Conservation (phyloP, 2,329 filamentous ascomycete species). For the Fulvia fulva region DNA sequence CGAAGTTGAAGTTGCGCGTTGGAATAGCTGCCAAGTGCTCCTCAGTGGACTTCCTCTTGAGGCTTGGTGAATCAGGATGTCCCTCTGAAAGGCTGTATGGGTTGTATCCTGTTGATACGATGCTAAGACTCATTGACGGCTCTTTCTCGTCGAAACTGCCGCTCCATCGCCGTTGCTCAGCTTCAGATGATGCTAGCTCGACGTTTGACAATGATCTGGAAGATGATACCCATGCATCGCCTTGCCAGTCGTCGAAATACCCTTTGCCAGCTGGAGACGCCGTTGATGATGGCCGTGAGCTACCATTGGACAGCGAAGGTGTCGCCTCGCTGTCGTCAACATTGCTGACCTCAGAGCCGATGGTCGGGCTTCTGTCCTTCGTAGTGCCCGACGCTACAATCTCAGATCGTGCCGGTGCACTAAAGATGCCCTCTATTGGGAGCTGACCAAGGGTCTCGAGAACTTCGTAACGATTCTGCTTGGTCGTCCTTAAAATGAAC, state of each 20-base stretch:
- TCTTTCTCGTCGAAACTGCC: background rate
- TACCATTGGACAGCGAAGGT: background rate
- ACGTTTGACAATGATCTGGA: background rate
- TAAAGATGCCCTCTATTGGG: slow-evolving; percentile 28
- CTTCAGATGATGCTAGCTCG: background rate
- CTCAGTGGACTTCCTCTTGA: background rate
- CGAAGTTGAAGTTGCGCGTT: background rate
- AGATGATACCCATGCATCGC: background rate
- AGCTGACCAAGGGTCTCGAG: slow-evolving; percentile 16
- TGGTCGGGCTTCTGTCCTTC: background rate
- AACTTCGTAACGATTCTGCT: slow-evolving; percentile 2
- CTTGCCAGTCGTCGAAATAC: background rate
- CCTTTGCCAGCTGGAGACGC: background rate
- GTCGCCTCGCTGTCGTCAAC: background rate
- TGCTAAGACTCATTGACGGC: background rate
- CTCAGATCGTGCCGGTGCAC: slow-evolving; percentile 2
- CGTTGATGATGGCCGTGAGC: background rate
- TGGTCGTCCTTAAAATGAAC: slow-evolving; percentile 4
- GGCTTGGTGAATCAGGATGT: background rate
- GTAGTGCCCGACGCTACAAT: background rate
- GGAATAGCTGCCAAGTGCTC: background rate
- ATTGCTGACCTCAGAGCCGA: background rate
- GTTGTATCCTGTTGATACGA: background rate
- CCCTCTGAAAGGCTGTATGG: background rate
- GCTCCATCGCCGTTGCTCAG: background rate